Evolutionary conservation across 768 basidiomycete genomes (phyloP).

Genomic region (Suillus decipiens): DNA sequence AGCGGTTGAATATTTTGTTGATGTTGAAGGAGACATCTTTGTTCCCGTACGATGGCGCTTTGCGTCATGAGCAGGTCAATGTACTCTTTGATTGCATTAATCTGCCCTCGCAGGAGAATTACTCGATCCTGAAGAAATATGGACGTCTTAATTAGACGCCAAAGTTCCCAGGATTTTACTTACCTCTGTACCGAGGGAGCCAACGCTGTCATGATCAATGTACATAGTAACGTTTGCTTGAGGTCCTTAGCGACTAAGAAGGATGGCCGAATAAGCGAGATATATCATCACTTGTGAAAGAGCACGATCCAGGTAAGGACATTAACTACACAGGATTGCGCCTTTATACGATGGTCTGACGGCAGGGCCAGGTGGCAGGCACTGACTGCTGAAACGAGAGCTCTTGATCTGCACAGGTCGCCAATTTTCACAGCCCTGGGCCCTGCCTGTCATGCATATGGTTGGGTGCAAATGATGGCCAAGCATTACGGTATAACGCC

Average conservation of each 20-base stretch:
- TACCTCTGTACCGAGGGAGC: neutral
- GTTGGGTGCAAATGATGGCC: neutral
- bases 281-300: neutral
- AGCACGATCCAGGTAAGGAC: neutral
- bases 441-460: too few species aligned
- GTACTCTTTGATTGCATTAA: neutral
- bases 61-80: conserved; percentile 1
- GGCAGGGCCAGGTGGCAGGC: neutral
- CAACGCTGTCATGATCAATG: too few species aligned
- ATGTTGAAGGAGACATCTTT: neutral
- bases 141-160: neutral
- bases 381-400: neutral
- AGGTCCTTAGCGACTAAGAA: neutral
- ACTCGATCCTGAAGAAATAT: neutral
- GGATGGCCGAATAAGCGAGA: neutral
- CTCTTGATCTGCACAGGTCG: neutral
- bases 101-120: neutral
- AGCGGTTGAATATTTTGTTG: neutral
- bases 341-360: neutral
- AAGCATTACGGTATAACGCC: neutral
- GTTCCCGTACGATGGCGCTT: neutral
- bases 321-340: neutral
- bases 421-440: too few species aligned
- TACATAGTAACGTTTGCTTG: neutral
- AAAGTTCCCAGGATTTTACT: neutral